Conservation (phyloP, 208 protist species). For the Sergeia podlipaevii region DNA sequence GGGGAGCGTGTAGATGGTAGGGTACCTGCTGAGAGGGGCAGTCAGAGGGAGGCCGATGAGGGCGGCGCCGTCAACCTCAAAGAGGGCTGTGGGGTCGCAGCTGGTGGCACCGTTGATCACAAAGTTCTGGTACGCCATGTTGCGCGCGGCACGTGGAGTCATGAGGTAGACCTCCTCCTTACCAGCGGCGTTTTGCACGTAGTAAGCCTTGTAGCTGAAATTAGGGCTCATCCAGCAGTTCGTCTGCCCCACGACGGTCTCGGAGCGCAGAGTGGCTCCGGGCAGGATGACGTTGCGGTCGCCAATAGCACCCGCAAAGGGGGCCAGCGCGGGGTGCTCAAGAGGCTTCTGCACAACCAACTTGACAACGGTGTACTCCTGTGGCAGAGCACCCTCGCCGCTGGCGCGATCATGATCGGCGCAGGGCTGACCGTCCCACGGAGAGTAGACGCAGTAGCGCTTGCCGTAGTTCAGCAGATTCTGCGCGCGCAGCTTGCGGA, state of each 20-base stretch:
- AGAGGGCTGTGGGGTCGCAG: conserved; percentile 66
- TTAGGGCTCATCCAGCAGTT: conserved; percentile 99
- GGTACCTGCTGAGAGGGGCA: conserved; percentile 87
- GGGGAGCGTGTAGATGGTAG: conserved; percentile 96
- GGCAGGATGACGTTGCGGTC: conserved; percentile 92
- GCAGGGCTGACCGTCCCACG: conserved; percentile 98
- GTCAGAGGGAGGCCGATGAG: conserved; percentile 94
- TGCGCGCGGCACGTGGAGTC: conserved; percentile 93
- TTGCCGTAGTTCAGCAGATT: conserved; percentile 97
- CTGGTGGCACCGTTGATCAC: conserved; percentile 82
- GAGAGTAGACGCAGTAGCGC: conserved; percentile 98
- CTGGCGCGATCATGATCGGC: conserved; percentile 98
- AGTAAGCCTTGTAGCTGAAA: conserved; percentile 95
- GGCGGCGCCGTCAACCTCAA: conserved; percentile 87
- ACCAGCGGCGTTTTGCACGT: conserved; percentile 67
- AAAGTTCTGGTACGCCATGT: conserved; percentile 96
- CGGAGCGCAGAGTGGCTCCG: conserved; percentile 98
- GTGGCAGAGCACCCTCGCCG: conserved; percentile 96
- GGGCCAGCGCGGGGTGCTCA: conserved; percentile 50
- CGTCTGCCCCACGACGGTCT: conserved; percentile 99
- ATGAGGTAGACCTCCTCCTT: conserved; percentile 94
- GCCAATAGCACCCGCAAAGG: conserved; percentile 60
- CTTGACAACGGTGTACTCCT: conserved; percentile 99
- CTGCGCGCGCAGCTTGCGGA: conserved; percentile 86
- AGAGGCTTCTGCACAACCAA: conserved; percentile 88